Conservation (phyloP, 768 basidiomycete genomes). For the Leccinum aurantiacum region DNA sequence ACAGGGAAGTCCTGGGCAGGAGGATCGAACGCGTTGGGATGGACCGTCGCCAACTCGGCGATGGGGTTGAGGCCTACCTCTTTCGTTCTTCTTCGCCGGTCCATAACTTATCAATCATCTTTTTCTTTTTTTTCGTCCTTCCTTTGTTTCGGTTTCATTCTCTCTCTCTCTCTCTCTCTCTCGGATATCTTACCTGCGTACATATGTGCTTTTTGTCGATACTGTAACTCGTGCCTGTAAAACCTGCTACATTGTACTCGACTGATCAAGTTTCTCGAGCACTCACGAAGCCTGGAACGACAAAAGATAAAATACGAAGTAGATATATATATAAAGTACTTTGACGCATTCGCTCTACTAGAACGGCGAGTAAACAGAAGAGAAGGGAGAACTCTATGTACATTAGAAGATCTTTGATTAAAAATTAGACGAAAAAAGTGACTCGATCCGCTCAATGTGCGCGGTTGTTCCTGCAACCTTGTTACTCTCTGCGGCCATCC, state of each 20-base stretch:
- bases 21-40: conserved; percentile 30
- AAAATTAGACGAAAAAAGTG: background rate
- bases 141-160: background rate
- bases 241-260: conserved; percentile 7
- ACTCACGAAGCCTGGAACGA: background rate
- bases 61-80: conserved; percentile 15
- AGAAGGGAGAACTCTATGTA: background rate
- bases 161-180: too few species aligned
- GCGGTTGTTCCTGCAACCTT: background rate
- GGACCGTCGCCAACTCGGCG: conserved; percentile 29
- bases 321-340: background rate
- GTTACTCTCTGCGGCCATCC: background rate
- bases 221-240: conserved; percentile 14
- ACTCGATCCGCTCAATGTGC: background rate
- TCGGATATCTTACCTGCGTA: conserved; percentile 11
- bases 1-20: conserved; percentile 20
- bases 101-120: conserved; percentile 31
- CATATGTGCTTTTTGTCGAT: conserved; percentile 8
- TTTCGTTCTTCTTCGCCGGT: background rate
- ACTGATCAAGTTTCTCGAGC: background rate
- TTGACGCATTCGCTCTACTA: background rate
- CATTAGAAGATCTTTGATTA: background rate
- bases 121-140: background rate
- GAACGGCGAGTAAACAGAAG: background rate
- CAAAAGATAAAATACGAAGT: conserved; percentile 6